phyloP scores from a whole-genome alignment of 2,329 filamentous ascomycete species.

The Penicillium sp. region DNA sequence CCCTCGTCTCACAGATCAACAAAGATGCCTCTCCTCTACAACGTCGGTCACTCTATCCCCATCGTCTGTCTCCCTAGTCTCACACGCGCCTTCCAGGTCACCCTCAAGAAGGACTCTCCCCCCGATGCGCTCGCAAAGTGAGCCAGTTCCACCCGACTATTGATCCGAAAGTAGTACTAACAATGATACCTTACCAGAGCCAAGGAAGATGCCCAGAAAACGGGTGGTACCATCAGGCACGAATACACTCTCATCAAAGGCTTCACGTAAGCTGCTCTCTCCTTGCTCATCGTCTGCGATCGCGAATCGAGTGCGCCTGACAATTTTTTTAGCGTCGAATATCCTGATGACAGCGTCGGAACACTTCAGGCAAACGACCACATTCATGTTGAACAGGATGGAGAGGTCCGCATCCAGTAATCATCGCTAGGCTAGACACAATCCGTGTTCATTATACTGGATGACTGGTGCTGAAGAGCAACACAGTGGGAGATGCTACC shows the following conservation, averaged over 20 bases:
- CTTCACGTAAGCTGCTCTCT: slow-evolving; percentile 73
- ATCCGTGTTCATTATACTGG: background rate
- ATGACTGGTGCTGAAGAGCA: background rate
- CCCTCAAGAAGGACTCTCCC: slow-evolving; percentile 73
- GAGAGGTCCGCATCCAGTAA: slow-evolving; percentile 72
- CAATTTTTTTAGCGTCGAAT: slow-evolving; percentile 65
- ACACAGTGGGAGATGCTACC: slow-evolving; percentile 1
- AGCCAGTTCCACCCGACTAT: slow-evolving; percentile 28
- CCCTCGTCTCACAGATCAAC: background rate
- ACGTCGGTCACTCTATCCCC: slow-evolving; percentile 32
- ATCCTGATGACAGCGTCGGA: slow-evolving; percentile 68
- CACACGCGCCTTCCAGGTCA: slow-evolving; percentile 62
- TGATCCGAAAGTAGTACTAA: slow-evolving; percentile 20
- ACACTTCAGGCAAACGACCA: slow-evolving; percentile 67
- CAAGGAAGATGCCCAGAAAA: slow-evolving; percentile 73
- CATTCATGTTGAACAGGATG: slow-evolving; percentile 79
- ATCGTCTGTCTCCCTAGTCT: background rate
- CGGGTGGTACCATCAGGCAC: slow-evolving; percentile 83
- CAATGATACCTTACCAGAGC: slow-evolving; percentile 56
- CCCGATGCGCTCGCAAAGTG: slow-evolving; percentile 71
- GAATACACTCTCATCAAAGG: slow-evolving; percentile 89
- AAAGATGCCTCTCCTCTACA: slow-evolving; percentile 47
- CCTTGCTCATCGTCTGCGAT: background rate
- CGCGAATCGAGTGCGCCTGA: slow-evolving; percentile 16
- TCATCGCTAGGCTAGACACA: background rate